Base-by-base conservation (phyloP, 768 basidiomycete genomes). In the Tephrocybe sp. region DNA sequence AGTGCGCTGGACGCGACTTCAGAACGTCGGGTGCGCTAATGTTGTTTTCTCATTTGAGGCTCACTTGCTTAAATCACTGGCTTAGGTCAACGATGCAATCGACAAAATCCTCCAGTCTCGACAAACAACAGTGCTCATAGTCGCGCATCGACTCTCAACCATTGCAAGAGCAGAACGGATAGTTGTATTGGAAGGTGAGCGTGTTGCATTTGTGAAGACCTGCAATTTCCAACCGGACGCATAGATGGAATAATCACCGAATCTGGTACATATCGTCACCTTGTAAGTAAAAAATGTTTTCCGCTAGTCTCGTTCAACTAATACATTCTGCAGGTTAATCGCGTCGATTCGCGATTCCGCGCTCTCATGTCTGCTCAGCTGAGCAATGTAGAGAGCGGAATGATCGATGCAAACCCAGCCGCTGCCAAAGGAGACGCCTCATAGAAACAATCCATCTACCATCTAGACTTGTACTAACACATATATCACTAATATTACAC, bases 141-240 rank as follows among this genome's bases (percentile, higher is more conserved):
- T 95, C 16, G 93, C 93, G 0, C 93, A 97, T 68, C 76, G 93
- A 44, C 64, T 97, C 48, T 92, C 90, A 19, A 93, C 93, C 3
- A 92, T 97, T 49, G 90, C 93, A 3, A 74, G 92, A 48, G 92
- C 93, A 1, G 92, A 94, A 62, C 77, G 89, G 35, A 90, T 97
- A 39, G 89, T 92, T 5, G 92, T 97, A 16, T 75, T 97, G 16
- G 92, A 97, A 72, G 86, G 85, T 85, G 41, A n/a, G 69, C 58
- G 9, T 22, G 46, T 12, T 11, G 2, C 19, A 50, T 26, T 30
- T 40, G 38, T 45, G 17, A 11, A 12, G 20, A 16, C 33, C 6
- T 13, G 16, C 48, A 5, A 40, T 26, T 46, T 50, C 32, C 17
- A 34, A n/a, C 39, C 52, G 30, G 47, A 26, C 44, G 33, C 23